Evolutionary conservation across 441 rosid genomes (phyloP).

Genomic region (Syzygium malaccense): DNA sequence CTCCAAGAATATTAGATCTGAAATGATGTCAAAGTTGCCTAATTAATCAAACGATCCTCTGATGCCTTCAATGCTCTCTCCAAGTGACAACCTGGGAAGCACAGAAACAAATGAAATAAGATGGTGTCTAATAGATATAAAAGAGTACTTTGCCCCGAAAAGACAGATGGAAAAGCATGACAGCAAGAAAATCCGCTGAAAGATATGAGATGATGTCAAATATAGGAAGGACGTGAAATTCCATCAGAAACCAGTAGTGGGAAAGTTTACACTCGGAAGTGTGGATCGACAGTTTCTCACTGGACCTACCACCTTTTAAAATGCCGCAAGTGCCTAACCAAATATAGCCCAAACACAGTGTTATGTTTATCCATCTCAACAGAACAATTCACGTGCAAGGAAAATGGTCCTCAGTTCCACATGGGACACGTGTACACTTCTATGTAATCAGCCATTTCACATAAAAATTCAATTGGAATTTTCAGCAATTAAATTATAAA

Average conservation of each 20-base stretch:
- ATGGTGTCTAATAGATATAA: neutral
- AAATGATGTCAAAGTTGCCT: neutral
- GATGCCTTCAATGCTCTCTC: conserved; percentile 68
- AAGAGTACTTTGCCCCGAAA: neutral
- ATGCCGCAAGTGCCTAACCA: neutral
- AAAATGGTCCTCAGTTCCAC: neutral
- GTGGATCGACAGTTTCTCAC: neutral
- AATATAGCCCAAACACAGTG: neutral
- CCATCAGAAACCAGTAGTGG: neutral
- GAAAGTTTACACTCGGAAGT: neutral
- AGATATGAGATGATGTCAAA: neutral
- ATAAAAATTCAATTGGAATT: neutral
- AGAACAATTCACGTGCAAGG: neutral
- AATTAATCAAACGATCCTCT: conserved; percentile 49
- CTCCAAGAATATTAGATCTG: neutral
- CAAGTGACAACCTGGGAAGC: conserved; percentile 54
- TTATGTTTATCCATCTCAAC: neutral
- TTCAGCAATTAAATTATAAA: neutral
- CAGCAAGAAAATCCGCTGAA: neutral
- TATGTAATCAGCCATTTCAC: neutral
- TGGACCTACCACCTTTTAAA: neutral
- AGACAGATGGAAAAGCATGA: neutral
- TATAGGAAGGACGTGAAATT: neutral
- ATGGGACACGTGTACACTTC: neutral
- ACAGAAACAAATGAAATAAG: neutral